Evolutionary conservation across 2,329 filamentous ascomycete species (phyloP).

Genomic region (Hypocrella siamensis): DNA sequence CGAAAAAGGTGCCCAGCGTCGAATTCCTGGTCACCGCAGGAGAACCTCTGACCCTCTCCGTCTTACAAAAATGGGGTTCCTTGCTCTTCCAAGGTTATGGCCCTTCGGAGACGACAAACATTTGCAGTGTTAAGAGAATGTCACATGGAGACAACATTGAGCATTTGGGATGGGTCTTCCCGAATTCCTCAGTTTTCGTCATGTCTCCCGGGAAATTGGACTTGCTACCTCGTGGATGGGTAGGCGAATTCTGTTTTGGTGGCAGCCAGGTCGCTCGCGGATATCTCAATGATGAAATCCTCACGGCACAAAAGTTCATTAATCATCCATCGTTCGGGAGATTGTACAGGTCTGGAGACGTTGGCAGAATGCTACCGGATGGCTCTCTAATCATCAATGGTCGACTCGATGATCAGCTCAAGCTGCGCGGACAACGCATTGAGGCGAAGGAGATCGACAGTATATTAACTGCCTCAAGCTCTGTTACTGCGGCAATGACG

Average conservation of each 20-base stretch:
- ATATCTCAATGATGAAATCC: constrained; percentile 49
- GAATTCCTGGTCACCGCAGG: constrained; percentile 68
- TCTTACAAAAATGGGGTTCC: constrained; percentile 52
- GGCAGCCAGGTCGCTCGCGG: constrained; percentile 67
- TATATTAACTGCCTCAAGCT: constrained; percentile 33
- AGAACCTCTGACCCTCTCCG: constrained; percentile 59
- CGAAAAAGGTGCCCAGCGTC: constrained; percentile 52
- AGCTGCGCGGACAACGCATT: constrained; percentile 65
- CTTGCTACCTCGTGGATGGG: constrained; percentile 50
- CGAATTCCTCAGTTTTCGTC: constrained; percentile 63
- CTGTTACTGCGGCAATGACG: constrained; percentile 47
- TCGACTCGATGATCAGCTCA: constrained; percentile 65
- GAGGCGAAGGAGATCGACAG: constrained; percentile 64
- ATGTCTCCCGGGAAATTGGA: constrained; percentile 28
- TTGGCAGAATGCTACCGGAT: constrained; percentile 64
- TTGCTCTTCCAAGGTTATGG: constrained; percentile 70
- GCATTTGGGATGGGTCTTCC: constrained; percentile 61
- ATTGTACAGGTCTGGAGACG: constrained; percentile 70
- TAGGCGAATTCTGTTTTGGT: constrained; percentile 78
- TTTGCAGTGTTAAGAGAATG: constrained; percentile 62
- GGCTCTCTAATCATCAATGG: constrained; percentile 60
- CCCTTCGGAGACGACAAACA: constrained; percentile 76
- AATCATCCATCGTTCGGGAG: constrained; percentile 52
- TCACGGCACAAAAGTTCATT: constrained; percentile 53
- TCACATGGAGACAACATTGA: constrained; percentile 41